Percentiles rank a stretch among this genome's conserved stretches.
phyloP scores from a whole-genome alignment of 2,329 filamentous ascomycete species.

The Aspergillus carbonarius region DNA sequence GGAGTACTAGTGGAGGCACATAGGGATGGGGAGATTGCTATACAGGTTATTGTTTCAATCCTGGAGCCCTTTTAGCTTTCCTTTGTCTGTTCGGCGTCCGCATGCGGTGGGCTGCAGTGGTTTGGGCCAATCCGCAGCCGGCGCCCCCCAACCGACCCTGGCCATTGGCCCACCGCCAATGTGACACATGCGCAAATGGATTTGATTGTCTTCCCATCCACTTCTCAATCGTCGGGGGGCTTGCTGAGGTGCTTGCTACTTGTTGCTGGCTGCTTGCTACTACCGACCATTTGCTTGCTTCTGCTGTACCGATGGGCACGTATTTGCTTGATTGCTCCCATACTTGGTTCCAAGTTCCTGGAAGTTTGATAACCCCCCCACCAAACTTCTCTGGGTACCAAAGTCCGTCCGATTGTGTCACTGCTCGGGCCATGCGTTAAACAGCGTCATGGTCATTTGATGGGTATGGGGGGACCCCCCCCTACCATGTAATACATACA shows the following conservation, averaged over 20 bases:
- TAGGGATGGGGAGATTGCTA: not conserved
- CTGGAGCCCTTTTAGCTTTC: constrained; percentile 25
- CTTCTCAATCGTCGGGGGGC: not conserved
- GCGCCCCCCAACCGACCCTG: not conserved
- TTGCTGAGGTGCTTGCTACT: not conserved
- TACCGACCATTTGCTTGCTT: not conserved
- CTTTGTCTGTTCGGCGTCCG: constrained; percentile 32
- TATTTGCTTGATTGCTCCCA: not conserved
- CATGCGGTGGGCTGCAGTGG: constrained; percentile 29
- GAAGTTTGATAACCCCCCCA: not conserved
- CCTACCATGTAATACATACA: not conserved
- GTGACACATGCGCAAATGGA: constrained; percentile 5
- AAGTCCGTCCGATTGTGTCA: not conserved
- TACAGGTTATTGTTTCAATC: constrained; percentile 11
- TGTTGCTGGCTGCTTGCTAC: not conserved
- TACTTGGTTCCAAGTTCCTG: not conserved
- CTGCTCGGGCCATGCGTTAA: not conserved
- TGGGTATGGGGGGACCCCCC: not conserved
- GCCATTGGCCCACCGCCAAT: constrained; percentile 2
- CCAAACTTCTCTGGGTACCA: not conserved
- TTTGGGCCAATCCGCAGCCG: not conserved
- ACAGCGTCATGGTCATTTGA: not conserved
- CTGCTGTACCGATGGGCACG: not conserved
- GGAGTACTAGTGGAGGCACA: too few relatives aligned
- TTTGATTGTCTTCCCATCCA: constrained; percentile 1